Evolutionary conservation across 768 basidiomycete genomes (phyloP).

Genomic region (Panellus pusillus): DNA sequence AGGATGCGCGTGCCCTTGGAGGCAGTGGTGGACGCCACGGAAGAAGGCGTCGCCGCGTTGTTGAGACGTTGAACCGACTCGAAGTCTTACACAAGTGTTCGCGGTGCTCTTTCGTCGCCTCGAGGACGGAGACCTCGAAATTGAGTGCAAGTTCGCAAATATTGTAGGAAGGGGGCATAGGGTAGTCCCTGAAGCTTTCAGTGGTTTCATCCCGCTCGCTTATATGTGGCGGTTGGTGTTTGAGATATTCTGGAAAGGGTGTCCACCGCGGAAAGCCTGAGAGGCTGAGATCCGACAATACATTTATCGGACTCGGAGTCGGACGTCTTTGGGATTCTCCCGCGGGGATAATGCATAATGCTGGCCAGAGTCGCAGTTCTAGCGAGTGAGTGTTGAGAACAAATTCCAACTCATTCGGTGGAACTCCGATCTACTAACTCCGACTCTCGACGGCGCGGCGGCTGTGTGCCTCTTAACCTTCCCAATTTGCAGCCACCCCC

Average conservation of each 20-base stretch:
- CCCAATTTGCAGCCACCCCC: too few relatives aligned
- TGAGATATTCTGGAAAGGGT: neutral
- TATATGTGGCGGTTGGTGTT: too few relatives aligned
- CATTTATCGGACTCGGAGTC: too few relatives aligned
- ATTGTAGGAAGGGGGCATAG: conserved; percentile 12
- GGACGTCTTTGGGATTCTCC: too few relatives aligned
- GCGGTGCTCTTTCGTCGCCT: conserved; percentile 2
- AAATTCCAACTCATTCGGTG: too few relatives aligned
- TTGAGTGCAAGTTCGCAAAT: conserved; percentile 11
- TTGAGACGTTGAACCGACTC: neutral
- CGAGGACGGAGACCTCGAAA: neutral
- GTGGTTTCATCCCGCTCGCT: neutral
- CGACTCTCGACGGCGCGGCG: too few relatives aligned
- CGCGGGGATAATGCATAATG: too few relatives aligned
- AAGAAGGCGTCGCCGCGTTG: neutral
- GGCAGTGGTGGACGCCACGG: neutral
- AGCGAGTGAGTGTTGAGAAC: too few relatives aligned
- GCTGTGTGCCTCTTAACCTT: too few relatives aligned
- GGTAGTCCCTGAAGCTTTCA: neutral
- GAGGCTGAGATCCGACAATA: neutral
- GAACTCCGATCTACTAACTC: too few relatives aligned
- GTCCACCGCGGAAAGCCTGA: neutral
- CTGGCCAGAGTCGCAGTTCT: too few relatives aligned
- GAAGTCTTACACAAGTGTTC: conserved; percentile 1
- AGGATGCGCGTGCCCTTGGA: conserved; percentile 16